Conservation (phyloP, 2,329 filamentous ascomycete species). For the Clonostachys sp. region DNA sequence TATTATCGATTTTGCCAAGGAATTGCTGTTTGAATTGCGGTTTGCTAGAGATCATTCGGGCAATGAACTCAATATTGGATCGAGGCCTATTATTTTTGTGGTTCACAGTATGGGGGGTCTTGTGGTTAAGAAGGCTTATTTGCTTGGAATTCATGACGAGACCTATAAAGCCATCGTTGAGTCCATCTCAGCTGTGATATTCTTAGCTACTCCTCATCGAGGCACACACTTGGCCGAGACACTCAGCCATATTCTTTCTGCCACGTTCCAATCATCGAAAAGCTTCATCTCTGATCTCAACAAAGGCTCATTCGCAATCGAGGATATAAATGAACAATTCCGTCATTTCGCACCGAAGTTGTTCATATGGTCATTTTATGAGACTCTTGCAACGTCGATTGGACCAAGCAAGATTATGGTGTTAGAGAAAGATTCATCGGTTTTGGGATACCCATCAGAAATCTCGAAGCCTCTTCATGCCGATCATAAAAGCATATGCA, state of each 20-base stretch:
- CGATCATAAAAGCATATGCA: neutral
- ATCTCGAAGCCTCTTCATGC: neutral
- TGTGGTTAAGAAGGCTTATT: conserved; percentile 1
- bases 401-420: neutral
- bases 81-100: conserved; percentile 1
- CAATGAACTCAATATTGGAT: neutral
- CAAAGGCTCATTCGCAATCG: neutral
- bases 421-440: neutral
- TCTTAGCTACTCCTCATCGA: neutral
- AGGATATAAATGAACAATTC: neutral
- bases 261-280: neutral
- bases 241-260: neutral
- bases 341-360: neutral
- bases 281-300: neutral
- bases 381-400: neutral
- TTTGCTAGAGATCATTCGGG: neutral
- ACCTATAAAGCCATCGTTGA: neutral
- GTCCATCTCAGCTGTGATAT: neutral
- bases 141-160: neutral
- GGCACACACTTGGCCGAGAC: neutral
- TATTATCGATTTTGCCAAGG: neutral
- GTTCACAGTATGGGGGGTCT: conserved; percentile 3
- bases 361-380: neutral
- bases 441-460: neutral
- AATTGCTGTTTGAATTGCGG: neutral